A percentile compares a stretch with the other conserved stretches of the same genome.
These are phyloP conservation scores for Furcasterigmium furcatum DNA, from an alignment of 2,329 filamentous ascomycete species.

Conservation along the genomic window DNA sequence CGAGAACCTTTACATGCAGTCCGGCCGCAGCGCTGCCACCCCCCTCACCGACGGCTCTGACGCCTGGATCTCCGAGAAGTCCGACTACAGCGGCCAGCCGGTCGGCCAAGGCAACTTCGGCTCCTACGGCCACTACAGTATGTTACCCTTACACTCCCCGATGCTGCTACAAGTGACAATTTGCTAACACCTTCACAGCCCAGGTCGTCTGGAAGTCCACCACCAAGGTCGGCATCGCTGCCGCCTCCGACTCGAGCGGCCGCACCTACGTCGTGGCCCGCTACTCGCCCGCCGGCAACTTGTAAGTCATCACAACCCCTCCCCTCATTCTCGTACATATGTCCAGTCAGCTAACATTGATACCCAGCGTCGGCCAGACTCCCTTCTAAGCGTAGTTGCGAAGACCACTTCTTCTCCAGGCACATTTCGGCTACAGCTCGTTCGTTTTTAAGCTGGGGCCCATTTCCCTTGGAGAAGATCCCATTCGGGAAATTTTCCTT, in stretches of 20 bases:
- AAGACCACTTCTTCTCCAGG: no score
- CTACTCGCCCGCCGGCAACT: constrained; percentile 27
- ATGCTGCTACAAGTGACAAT: fast-evolving
- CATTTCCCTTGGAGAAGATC: background rate
- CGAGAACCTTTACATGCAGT: constrained; percentile 14
- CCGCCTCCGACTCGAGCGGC: constrained; percentile 20
- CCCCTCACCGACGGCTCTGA: constrained; percentile 9
- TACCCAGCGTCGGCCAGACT: constrained; percentile 18
- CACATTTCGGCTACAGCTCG: no score
- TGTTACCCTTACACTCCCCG: background rate
- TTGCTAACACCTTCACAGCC: constrained; percentile 5
- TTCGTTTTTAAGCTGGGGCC: no score
- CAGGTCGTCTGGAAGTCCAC: constrained; percentile 26
- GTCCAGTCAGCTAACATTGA: background rate
- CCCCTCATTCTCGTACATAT: background rate
- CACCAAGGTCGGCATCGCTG: constrained; percentile 26
- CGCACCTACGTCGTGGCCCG: constrained; percentile 26
- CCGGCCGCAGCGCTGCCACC: constrained; percentile 2
- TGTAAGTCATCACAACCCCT: constrained; percentile 9
- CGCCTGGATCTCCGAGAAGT: constrained; percentile 11
- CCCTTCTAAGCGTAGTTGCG: constrained; percentile 19
- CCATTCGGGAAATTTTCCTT: background rate
- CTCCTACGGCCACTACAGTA: constrained; percentile 21
- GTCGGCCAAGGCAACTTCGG: constrained; percentile 10
- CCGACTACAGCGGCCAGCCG: constrained; percentile 9